Evolutionary conservation across 1,284 basidiomycete genomes (phyloP).

Genomic region (Xanthoconium separans): DNA sequence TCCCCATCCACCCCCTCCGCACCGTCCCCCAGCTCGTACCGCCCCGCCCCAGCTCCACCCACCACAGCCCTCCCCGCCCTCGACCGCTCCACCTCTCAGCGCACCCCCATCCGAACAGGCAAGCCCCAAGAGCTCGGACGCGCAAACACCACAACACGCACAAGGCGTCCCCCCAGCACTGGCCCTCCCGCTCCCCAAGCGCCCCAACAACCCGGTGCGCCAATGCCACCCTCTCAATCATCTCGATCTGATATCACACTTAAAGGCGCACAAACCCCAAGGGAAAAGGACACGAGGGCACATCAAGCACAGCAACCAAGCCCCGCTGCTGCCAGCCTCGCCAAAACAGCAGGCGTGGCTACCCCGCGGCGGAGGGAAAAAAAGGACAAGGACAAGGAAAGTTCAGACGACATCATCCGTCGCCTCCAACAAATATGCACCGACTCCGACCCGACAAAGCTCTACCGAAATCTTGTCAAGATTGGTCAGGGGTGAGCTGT

Average conservation of each 20-base stretch:
- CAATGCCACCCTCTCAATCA: conserved; percentile 44
- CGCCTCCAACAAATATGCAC: conserved; percentile 94
- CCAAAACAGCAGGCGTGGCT: conserved; percentile 65
- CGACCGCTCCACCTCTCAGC: conserved; percentile 77
- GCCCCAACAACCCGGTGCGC: conserved; percentile 28
- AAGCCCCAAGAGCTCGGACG: conserved; percentile 57
- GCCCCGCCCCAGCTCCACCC: conserved; percentile 68
- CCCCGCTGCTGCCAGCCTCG: conserved; percentile 45
- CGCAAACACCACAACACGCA: conserved; percentile 60
- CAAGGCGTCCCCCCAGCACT: conserved; percentile 31
- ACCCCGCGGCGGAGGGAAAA: conserved; percentile 86
- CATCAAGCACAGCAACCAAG: conserved; percentile 47
- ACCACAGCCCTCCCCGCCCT: conserved; percentile 56
- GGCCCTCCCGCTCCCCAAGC: conserved; percentile 18
- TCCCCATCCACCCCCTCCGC: conserved; percentile 33
- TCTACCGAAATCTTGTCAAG: conserved; percentile 93
- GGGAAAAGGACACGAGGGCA: conserved; percentile 38
- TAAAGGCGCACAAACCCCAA: conserved; percentile 37
- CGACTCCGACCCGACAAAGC: conserved; percentile 92
- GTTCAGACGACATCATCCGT: conserved; percentile 89
- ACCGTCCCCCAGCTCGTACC: conserved; percentile 52
- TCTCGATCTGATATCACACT: conserved; percentile 54
- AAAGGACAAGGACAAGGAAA: conserved; percentile 77
- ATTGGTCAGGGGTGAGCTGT: conserved; percentile 90
- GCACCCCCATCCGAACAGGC: conserved; percentile 52